These are phyloP conservation scores for Yamadazyma conglobata DNA, from an alignment of 1,139 yeast genomes.

Conservation along the genomic window DNA sequence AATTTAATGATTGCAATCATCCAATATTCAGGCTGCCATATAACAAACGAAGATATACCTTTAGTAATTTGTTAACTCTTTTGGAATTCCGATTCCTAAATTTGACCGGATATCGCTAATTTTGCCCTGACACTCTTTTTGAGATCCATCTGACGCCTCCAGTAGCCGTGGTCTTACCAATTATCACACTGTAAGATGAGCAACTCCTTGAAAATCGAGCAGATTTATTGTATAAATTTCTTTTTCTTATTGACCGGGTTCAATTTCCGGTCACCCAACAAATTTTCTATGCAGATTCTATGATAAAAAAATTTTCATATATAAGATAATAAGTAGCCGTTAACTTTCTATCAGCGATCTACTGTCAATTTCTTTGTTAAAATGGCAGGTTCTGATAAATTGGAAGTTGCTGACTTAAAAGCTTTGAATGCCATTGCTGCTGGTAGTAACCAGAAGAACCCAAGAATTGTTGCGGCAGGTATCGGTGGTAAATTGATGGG, in stretches of 20 bases:
- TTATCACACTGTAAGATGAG: not conserved
- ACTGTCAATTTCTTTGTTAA: not conserved
- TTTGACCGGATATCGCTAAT: not conserved
- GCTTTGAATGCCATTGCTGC: constrained; percentile 86
- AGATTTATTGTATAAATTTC: not conserved
- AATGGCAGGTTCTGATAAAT: constrained; percentile 12
- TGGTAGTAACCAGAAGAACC: constrained; percentile 69
- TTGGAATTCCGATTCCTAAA: not conserved
- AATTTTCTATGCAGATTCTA: constrained; percentile 1
- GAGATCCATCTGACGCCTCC: not conserved
- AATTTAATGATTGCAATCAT: too few relatives aligned
- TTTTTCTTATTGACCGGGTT: too few relatives aligned
- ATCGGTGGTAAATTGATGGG: constrained; percentile 79
- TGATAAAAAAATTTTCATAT: constrained; percentile 4
- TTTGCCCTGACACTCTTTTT: not conserved
- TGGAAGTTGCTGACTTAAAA: constrained; percentile 64
- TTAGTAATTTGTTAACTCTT: too few relatives aligned
- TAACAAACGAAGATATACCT: too few relatives aligned
- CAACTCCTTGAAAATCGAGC: not conserved
- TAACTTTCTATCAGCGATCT: constrained; percentile 1
- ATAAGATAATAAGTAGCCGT: not conserved
- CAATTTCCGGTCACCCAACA: constrained; percentile 10
- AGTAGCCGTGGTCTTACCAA: not conserved
- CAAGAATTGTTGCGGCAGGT: constrained; percentile 74
- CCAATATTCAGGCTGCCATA: too few relatives aligned